Base-by-base conservation (phyloP, 352 stramenopile species). In the Phytophthora macrochlamydospora region DNA sequence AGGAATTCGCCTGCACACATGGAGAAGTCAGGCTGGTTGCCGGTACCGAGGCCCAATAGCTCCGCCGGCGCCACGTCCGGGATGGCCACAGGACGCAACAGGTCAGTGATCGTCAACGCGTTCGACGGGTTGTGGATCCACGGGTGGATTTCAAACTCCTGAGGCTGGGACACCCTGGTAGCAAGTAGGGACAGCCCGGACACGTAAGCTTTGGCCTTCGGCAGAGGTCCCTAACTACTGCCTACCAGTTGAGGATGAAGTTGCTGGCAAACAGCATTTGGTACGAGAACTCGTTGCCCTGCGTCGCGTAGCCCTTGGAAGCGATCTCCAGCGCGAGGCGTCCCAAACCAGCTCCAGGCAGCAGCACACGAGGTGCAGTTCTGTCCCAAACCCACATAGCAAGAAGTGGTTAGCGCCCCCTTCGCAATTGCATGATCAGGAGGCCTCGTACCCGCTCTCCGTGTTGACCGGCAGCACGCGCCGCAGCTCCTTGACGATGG, bases 1-100 rank as follows among this genome's bases (percentile, higher is more conserved):
- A 99, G 54, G 66, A 99, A 99, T 65, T 99, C 97, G 29, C 98
- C 98, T 7, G 97, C 97, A 37, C 95, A 97, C 97, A 99, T 99
- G 55, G 93, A 98, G 60, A 99, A 99, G 65, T 99, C 85, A 8
- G 81, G 82, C n/a, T 79, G 65, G 51, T 90, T 82, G 50, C 81
- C 83, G 40, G 69, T 76, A 48, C 79, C 79, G 31, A 92, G 65
- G 5, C 84, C 80, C 18, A 98, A 74, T 14, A 96, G 59, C 32
- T 89, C 71, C 3, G 76, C 70, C 2, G 94, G 89, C 32, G 80
- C 72, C 2, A 97, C 76, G 63, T 98, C 93, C 3, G 94, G 94
- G 45, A 98, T 89, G 11, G 72, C 69, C 7, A 98, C 87, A 2
- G 82, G 80, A 6, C 93, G 92, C 44, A 92, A 75, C 51, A 96